These are phyloP conservation scores for Lentinula raphanica DNA, from an alignment of 768 basidiomycete genomes.

Conservation along the genomic window DNA sequence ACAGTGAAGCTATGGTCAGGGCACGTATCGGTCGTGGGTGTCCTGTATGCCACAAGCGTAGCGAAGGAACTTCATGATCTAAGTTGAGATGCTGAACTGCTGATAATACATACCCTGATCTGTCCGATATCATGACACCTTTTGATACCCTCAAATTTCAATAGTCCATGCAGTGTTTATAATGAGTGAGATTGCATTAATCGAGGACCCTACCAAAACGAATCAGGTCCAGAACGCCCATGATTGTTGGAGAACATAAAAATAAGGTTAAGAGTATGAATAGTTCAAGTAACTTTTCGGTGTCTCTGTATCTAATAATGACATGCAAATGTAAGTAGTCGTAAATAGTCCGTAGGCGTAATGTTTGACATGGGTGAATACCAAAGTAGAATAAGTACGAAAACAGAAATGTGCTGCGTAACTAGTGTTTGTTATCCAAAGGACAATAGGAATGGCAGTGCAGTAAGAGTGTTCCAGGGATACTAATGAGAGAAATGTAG, in stretches of 20 bases:
- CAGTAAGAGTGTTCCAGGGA: neutral
- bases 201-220: too few relatives aligned
- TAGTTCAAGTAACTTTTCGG: neutral
- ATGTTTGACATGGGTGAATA: neutral
- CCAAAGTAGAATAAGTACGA: neutral
- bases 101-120: neutral
- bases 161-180: too few relatives aligned
- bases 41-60: slow-evolving; percentile 66
- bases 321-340: neutral
- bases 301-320: neutral
- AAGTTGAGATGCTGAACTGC: too few relatives aligned
- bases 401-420: neutral
- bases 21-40: slow-evolving; percentile 63
- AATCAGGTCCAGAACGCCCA: neutral
- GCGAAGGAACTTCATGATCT: slow-evolving; percentile 33
- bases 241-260: neutral
- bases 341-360: neutral
- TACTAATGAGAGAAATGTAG: neutral
- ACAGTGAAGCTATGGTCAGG: slow-evolving; percentile 66
- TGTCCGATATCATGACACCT: too few relatives aligned
- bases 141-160: too few relatives aligned
- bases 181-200: too few relatives aligned
- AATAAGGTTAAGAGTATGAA: neutral
- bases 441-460: neutral
- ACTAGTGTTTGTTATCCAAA: neutral